A percentile compares a stretch with the other conserved stretches of the same genome.
These are phyloP conservation scores for Chaetomiaceae sp. DNA, from an alignment of 2,329 filamentous ascomycete genomes.

Conservation along the genomic window DNA sequence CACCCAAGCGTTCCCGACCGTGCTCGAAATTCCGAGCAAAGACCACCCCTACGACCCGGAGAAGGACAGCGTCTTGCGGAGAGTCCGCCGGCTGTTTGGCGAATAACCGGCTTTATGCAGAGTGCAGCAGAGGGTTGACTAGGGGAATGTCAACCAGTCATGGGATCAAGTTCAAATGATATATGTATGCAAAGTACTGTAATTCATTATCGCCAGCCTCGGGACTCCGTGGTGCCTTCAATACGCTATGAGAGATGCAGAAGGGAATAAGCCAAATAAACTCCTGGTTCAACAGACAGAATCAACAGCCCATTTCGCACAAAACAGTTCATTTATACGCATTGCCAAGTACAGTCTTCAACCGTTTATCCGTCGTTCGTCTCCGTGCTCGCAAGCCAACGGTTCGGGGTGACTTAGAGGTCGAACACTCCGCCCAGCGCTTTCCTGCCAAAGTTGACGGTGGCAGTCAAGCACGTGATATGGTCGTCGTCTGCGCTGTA, in stretches of 20 bases:
- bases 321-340: conserved; percentile 3
- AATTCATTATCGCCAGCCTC: conserved; percentile 5
- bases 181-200: conserved; percentile 1
- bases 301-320: not conserved
- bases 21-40: conserved; percentile 97
- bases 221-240: conserved; percentile 8
- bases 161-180: not conserved
- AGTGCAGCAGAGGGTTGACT: not conserved
- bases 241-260: not conserved
- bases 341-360: conserved; percentile 16
- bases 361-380: not conserved
- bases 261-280: not conserved
- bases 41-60: conserved; percentile 98
- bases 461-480: conserved; percentile 83
- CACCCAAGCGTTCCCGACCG: conserved; percentile 89
- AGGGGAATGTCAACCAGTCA: not conserved
- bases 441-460: conserved; percentile 55
- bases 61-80: conserved; percentile 93
- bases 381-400: not conserved
- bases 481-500: conserved; percentile 65
- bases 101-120: conserved; percentile 47
- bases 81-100: conserved; percentile 66
- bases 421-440: conserved; percentile 37
- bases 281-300: conserved; percentile 3
- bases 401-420: conserved; percentile 26